A percentile compares a stretch with the other conserved stretches of the same genome.
Conservation (phyloP, 2,329 filamentous ascomycete genomes). For the Rhinocladiella mackenziei region DNA sequence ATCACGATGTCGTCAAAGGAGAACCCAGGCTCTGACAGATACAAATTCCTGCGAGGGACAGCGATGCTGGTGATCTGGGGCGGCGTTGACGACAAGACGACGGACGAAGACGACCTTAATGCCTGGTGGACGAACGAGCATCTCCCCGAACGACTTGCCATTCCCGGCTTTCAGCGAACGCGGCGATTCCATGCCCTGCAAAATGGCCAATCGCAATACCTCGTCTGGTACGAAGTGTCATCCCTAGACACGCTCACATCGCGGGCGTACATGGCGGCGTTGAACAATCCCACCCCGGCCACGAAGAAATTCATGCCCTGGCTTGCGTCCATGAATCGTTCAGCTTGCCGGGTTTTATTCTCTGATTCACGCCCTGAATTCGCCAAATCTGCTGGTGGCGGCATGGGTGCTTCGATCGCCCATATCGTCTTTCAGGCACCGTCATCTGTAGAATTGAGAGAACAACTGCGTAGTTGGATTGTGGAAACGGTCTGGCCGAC, state of each 20-base stretch:
- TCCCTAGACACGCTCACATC: constrained; percentile 13
- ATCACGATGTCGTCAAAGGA: no score
- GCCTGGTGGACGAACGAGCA: constrained; percentile 18
- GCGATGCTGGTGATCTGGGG: constrained; percentile 14
- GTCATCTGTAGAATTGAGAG: neutral
- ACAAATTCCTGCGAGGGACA: constrained; percentile 3
- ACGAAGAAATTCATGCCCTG: constrained; percentile 11
- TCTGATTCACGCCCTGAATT: constrained; percentile 11
- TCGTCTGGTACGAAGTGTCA: constrained; percentile 15
- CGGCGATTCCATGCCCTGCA: constrained; percentile 9
- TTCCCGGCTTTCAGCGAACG: constrained; percentile 10
- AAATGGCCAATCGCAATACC: constrained; percentile 12
- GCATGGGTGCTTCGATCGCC: constrained; percentile 4
- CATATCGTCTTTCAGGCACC: constrained; percentile 9
- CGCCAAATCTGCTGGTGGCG: constrained; percentile 1
- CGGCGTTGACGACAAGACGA: constrained; percentile 5
- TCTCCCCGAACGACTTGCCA: constrained; percentile 14
- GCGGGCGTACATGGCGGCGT: constrained; percentile 10
- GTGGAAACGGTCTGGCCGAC: constrained; percentile 5
- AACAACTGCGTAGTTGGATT: constrained; percentile 6
- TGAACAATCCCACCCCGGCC: constrained; percentile 11
- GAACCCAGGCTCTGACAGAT: no score
- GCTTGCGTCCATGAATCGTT: constrained; percentile 12
- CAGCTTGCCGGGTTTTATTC: constrained; percentile 7
- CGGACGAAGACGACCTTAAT: constrained; percentile 12